These are phyloP conservation scores for Ceratonia siliqua DNA, from an alignment of 306 rosid species.

Conservation along the genomic window DNA sequence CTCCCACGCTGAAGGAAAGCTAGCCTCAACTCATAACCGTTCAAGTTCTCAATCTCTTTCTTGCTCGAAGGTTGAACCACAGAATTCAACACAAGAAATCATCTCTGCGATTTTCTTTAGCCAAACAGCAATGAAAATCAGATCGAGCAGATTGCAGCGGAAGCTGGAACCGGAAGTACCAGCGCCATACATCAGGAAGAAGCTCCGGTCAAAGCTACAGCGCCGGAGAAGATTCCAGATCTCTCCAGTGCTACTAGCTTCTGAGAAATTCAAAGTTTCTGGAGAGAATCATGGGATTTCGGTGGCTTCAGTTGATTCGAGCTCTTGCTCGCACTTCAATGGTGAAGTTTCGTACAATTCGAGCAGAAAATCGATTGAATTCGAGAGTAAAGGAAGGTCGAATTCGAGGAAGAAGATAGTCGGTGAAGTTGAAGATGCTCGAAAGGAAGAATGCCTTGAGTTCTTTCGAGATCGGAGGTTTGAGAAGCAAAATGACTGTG, in stretches of 20 bases:
- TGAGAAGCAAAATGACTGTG: constrained; percentile 38
- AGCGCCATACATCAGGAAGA: constrained; percentile 41
- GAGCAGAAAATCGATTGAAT: constrained; percentile 45
- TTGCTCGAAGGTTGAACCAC: neutral
- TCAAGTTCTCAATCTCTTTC: constrained; percentile 22
- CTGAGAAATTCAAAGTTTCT: constrained; percentile 15
- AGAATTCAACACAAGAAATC: constrained; percentile 17
- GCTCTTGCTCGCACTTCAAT: constrained; percentile 41
- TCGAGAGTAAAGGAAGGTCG: constrained; percentile 32
- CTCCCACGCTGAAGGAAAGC: constrained; percentile 1
- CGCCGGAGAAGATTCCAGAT: constrained; percentile 62
- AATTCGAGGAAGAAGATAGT: constrained; percentile 38
- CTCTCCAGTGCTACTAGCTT: constrained; percentile 50
- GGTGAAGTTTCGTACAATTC: constrained; percentile 69
- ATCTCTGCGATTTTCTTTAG: constrained; percentile 4
- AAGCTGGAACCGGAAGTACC: constrained; percentile 39
- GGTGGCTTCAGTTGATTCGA: constrained; percentile 48
- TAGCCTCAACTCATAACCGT: constrained; percentile 54
- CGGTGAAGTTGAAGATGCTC: constrained; percentile 12
- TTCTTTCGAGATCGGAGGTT: constrained; percentile 35
- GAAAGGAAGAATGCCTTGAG: neutral
- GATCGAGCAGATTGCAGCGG: constrained; percentile 45
- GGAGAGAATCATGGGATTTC: constrained; percentile 31
- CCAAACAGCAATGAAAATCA: constrained; percentile 44
- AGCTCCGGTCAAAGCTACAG: constrained; percentile 70